phyloP scores from a whole-genome alignment of 2,329 filamentous ascomycete genomes.

The Colletotrichum karsti region DNA sequence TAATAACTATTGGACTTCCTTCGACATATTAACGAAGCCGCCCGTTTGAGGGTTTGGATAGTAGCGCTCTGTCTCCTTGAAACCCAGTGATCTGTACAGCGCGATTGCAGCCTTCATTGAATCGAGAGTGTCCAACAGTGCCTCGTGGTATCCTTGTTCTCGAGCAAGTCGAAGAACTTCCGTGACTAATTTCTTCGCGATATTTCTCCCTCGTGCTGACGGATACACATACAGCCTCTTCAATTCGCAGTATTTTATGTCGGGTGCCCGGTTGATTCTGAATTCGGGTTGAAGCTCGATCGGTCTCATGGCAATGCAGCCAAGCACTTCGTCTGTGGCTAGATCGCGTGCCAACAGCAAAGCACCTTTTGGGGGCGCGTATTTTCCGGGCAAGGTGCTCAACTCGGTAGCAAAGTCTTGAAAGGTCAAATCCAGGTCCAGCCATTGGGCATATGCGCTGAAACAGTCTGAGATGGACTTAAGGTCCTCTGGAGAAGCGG shows the following conservation, averaged over 20 bases:
- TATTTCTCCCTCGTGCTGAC: slow-evolving; percentile 33
- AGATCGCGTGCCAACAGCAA: slow-evolving; percentile 34
- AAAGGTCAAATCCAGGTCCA: slow-evolving; percentile 36
- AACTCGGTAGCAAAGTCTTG: slow-evolving; percentile 36
- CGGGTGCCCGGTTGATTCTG: background rate
- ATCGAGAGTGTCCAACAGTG: slow-evolving; percentile 35
- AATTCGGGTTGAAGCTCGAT: slow-evolving; percentile 29
- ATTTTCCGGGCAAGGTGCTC: slow-evolving; percentile 35
- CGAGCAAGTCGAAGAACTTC: slow-evolving; percentile 29
- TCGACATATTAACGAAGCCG: background rate
- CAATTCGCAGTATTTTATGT: slow-evolving; percentile 33
- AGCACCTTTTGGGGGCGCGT: slow-evolving; percentile 34
- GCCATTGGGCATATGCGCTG: slow-evolving; percentile 35
- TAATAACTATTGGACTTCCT: background rate
- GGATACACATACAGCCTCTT: slow-evolving; percentile 39
- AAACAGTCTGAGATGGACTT: slow-evolving; percentile 33
- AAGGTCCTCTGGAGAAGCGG: slow-evolving; percentile 30
- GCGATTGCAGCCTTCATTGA: slow-evolving; percentile 34
- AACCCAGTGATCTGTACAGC: slow-evolving; percentile 36
- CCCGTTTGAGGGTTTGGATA: background rate
- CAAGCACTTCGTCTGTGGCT: slow-evolving; percentile 30
- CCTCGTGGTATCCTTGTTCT: slow-evolving; percentile 32
- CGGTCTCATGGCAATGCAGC: slow-evolving; percentile 36
- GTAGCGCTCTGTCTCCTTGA: slow-evolving; percentile 31
- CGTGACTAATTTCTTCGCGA: slow-evolving; percentile 32